Conservation (phyloP, 768 basidiomycete species). For the Chalciporus chontae region DNA sequence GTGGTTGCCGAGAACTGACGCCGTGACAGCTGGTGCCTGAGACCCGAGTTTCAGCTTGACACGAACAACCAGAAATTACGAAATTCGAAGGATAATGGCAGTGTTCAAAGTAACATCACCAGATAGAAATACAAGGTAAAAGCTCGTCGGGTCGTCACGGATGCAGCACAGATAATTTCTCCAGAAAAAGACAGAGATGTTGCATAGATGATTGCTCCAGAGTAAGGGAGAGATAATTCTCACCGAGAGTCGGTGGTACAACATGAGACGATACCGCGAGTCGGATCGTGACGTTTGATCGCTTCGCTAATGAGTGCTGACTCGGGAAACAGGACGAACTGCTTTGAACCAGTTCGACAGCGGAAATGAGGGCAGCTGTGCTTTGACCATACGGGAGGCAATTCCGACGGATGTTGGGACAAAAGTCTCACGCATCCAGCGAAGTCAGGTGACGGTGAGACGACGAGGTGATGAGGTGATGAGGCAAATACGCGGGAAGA, state of each 20-base stretch:
- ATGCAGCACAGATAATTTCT: not conserved
- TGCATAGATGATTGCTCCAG: not conserved
- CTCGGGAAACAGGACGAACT: conserved; percentile 12
- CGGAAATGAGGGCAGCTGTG: not conserved
- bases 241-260: not conserved
- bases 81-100: not conserved
- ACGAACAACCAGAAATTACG: not conserved
- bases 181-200: not conserved
- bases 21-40: too few relatives aligned
- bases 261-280: not conserved
- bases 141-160: not conserved
- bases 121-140: not conserved
- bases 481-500: not conserved
- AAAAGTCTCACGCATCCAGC: not conserved
- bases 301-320: not conserved
- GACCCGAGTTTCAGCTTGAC: too few relatives aligned
- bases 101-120: not conserved
- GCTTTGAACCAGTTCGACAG: not conserved
- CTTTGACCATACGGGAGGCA: too few relatives aligned
- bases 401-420: too few relatives aligned
- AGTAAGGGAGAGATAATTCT: not conserved
- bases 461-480: not conserved
- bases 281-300: not conserved
- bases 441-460: conserved; percentile 11
- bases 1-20: not conserved